Evolutionary conservation across 257 asterid species (phyloP), one percentile per base, ranked within the genome.

Genomic region (Rauvolfia tetraphylla): DNA sequence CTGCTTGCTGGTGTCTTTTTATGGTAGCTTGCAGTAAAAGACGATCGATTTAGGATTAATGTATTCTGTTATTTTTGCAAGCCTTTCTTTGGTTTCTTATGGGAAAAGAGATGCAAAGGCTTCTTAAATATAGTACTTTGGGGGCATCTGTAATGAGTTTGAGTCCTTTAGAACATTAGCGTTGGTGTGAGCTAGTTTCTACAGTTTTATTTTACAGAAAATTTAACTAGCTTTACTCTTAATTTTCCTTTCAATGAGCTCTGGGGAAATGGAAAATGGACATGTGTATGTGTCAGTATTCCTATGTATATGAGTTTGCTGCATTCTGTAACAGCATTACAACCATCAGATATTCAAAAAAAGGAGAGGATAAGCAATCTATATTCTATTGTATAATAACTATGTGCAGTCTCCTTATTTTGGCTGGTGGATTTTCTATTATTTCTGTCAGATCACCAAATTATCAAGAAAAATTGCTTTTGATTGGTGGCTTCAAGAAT

Each of bases 181-280:
- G 25, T 33, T 41, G 44, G 42, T 59, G 25, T 74, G 71, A 74
- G 58, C 77, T 74, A 15, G 75, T 12, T 49, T 31, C 18, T 71
- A 11, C 49, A 13, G 25, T 5, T 9, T 39, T 38, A 23, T 36
- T 54, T 54, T 38, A 34, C 58, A 56, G n/a, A 3, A 44, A 44
- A 73, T 23, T 56, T 73, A 56, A 36, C 48, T 56, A 36, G 13
- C 48, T 39, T 14, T 42, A 5, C 23, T 8, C 31, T 73, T 31
- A 25, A 36, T 56, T 17, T 36, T 22, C 39, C 39, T 25, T 7
- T 33, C n/a, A 34, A 17, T 48, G 58, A 42, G 44, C 27, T 29
- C 59, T 61, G 23, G 53, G 29, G 53, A 74, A 51, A 1, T 29
- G 27, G 39, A 71, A 51, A 20, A 44, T 0, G 11, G n/a, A n/a